Base-by-base conservation (phyloP, 768 basidiomycete genomes). In the Suillus luteus region DNA sequence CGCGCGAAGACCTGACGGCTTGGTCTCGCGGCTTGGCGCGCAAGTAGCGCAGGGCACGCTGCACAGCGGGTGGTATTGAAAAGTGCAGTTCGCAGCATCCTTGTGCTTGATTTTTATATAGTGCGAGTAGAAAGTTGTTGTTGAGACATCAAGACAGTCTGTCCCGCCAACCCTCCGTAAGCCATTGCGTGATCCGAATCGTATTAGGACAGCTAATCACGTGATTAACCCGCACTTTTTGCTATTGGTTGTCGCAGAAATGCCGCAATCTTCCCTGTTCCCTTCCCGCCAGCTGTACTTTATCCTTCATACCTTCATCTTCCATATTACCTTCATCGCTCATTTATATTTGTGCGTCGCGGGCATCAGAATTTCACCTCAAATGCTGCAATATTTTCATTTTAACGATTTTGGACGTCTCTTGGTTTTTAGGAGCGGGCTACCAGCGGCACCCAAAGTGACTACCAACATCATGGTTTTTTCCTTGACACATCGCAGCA, bases 161-260 rank as follows among this genome's bases (percentile, higher is more conserved):
- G 41, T 38, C 10, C 37, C 43, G 27, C 31, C 55, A 2, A 59
- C 17, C 17, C 38, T 37, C 24, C 49, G 14, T 59, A 35, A 60
- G 33, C 48, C 12, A 60, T 66, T 60, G 59, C 65, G 62, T 59
- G 62, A 63, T 31, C 31, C 31, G 2, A 31, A 31, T 65, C 31
- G 46, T 27, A 14, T 54, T 41, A 17, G 22, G 40, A 5, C 11
- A 8, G 19, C 1, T 11, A 19, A 17, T 70, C 72, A 70, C 65
- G 67, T 68, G 67, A 59, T 22, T 8, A 17, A 55, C 1, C 2
- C 37, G 55, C 55, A 66, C 64, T 74, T 71, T 69, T 76, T 73
- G 74, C 75, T 61, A 76, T 77, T 75, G 77, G 75, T 55, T 70
- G 65, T 63, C 55, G 78, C 77, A 75, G 55, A 81, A 80, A 70